Base-by-base conservation (phyloP, 2,329 filamentous ascomycete genomes). In the Calonectria montana region DNA sequence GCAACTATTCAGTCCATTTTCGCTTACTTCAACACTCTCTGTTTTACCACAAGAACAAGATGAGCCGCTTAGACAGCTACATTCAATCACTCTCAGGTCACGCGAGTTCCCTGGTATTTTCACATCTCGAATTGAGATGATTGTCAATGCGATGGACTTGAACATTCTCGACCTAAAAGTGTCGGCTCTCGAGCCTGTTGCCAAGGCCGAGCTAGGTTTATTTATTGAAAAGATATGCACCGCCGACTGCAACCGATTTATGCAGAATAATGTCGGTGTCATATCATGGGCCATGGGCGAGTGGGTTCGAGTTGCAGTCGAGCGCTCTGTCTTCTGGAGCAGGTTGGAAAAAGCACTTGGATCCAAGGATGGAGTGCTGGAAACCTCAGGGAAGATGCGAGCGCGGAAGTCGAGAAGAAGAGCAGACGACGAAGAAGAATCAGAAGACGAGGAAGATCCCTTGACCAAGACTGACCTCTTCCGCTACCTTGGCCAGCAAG, bases 1-100 rank as follows among this genome's bases (percentile, higher is more conserved):
- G 0, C 89, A 93, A 55, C 87, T 93, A 10, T 95, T 97, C 77
- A 93, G 91, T 0, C 90, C 93, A 0, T 87, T 97, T 16, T 86
- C 85, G 0, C 91, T 94, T 69, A 86, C 87, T 0, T 92, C 91
- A 0, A 87, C 83, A 0, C 84, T 91, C 16, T 82, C 85, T 0
- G 81, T 88, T 0, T 77, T 90, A 2, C 86, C 88, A 0, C 50
- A 80, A 8, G 72, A 77, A 2, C 77, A 75, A 0, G 76, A 80
- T 1, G 67, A 83, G 8, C 83, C 85, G 0, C 72, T 87, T 0
- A 80, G 88, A 37, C 90, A 92, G 69, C 85, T 85, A 2, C 91
- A 93, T 76, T 81, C 83, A 4, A 91, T 94, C 41, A 87, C 86
- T 0, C 85, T 91, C 41, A 27, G 85, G 53, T 84, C 82, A 9